These are phyloP conservation scores for Patellifolia procumbens DNA, from an alignment of 179 eudicot genomes.

Conservation along the genomic window DNA sequence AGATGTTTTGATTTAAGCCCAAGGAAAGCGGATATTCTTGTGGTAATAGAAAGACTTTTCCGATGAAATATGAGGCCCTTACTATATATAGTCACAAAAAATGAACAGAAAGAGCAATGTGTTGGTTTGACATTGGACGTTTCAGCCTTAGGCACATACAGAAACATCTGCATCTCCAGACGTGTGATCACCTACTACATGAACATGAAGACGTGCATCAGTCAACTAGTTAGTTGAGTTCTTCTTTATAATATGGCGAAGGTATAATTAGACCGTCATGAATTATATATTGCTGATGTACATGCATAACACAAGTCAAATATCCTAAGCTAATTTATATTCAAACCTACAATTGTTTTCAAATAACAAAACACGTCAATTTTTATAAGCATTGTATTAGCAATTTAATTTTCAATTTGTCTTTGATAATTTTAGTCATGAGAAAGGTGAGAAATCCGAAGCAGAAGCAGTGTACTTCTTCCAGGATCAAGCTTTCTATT, in stretches of 20 bases:
- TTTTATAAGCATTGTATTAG: too few species aligned
- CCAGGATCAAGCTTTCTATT: neutral
- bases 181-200: slow-evolving; percentile 9
- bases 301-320: too few species aligned
- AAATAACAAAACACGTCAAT: too few species aligned
- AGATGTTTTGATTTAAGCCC: neutral
- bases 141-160: neutral
- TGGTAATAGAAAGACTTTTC: slow-evolving; percentile 16
- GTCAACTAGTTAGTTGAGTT: neutral
- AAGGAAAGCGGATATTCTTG: slow-evolving; percentile 6
- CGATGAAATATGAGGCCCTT: slow-evolving; percentile 13
- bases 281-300: too few species aligned
- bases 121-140: neutral
- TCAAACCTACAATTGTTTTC: too few species aligned
- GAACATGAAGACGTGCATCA: slow-evolving; percentile 1
- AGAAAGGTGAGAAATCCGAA: too few species aligned
- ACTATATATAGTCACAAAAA: slow-evolving; percentile 25
- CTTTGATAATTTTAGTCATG: too few species aligned
- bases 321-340: too few species aligned
- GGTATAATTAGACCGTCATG: too few species aligned
- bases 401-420: too few species aligned
- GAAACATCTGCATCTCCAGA: neutral
- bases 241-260: too few species aligned
- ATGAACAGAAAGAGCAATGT: neutral
- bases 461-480: too few species aligned